These are phyloP conservation scores for Termitomyces sp. DNA, from an alignment of 768 basidiomycete genomes.

Conservation along the genomic window DNA sequence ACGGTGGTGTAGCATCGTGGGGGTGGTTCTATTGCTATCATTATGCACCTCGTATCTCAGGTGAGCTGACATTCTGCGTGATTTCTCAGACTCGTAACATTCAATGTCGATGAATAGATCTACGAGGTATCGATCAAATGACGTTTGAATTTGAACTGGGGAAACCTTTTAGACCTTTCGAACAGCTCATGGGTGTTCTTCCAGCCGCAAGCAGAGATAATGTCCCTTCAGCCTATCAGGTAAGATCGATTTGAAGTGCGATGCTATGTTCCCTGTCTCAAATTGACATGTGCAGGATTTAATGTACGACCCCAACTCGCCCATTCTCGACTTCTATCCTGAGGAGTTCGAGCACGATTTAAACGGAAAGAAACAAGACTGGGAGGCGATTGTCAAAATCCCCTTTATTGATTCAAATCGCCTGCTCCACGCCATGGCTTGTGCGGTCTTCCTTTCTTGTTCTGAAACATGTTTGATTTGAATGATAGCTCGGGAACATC, in stretches of 20 bases:
- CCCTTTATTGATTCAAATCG: constrained; percentile 89
- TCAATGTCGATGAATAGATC: constrained; percentile 24
- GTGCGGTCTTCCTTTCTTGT: constrained; percentile 34
- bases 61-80: constrained; percentile 34
- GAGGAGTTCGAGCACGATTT: constrained; percentile 86
- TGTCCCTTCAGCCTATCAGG: constrained; percentile 82
- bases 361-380: constrained; percentile 98
- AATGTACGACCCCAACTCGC: constrained; percentile 80
- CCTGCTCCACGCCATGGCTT: constrained; percentile 76
- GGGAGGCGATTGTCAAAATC: constrained; percentile 99
- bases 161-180: constrained; percentile 85
- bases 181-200: constrained; percentile 97
- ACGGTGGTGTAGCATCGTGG: constrained; percentile 96
- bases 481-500: constrained; percentile 67
- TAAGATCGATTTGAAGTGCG: constrained; percentile 20
- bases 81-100: background rate
- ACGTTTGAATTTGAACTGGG: constrained; percentile 85
- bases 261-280: background rate
- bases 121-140: constrained; percentile 75
- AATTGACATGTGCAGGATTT: constrained; percentile 56
- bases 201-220: constrained; percentile 87
- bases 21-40: constrained; percentile 99
- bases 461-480: background rate
- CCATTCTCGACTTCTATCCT: constrained; percentile 95
- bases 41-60: constrained; percentile 94